Conservation (phyloP, 371 early-diverging fungal genomes). For the Rhizomucor pusillus region DNA sequence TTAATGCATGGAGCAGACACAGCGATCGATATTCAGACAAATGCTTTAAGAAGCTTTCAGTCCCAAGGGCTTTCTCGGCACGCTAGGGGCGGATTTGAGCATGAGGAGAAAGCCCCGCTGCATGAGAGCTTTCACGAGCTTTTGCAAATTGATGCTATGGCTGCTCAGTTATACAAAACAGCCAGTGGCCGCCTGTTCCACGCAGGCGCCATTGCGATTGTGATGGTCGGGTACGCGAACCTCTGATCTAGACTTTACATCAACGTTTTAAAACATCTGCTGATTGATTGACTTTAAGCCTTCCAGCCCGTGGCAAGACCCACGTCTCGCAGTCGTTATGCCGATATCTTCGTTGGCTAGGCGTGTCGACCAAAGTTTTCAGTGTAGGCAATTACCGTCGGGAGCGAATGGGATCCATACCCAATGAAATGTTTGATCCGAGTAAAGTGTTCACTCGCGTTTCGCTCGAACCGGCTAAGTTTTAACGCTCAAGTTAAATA, state of each 20-base stretch:
- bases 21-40: too few species aligned
- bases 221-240: slow-evolving; percentile 75
- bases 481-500: slow-evolving; percentile 16
- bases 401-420: slow-evolving; percentile 71
- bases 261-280: not conserved
- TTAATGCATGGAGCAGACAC: too few species aligned
- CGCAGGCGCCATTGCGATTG: slow-evolving; percentile 80
- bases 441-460: slow-evolving; percentile 37
- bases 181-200: slow-evolving; percentile 51
- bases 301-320: slow-evolving; percentile 94
- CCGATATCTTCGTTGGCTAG: slow-evolving; percentile 95
- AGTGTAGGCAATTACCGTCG: slow-evolving; percentile 97
- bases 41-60: too few species aligned
- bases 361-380: slow-evolving; percentile 89
- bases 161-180: slow-evolving; percentile 24
- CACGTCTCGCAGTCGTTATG: slow-evolving; percentile 83
- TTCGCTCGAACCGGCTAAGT: not conserved
- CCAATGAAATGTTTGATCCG: slow-evolving; percentile 87
- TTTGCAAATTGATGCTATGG: slow-evolving; percentile 6
- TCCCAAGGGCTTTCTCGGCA: too few species aligned
- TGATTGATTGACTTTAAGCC: slow-evolving; percentile 27
- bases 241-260: not conserved
- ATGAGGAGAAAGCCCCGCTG: too few species aligned
- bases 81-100: too few species aligned
- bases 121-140: too few species aligned